phyloP scores from a whole-genome alignment of 352 stramenopile species.

The Phytophthora colocasiae region DNA sequence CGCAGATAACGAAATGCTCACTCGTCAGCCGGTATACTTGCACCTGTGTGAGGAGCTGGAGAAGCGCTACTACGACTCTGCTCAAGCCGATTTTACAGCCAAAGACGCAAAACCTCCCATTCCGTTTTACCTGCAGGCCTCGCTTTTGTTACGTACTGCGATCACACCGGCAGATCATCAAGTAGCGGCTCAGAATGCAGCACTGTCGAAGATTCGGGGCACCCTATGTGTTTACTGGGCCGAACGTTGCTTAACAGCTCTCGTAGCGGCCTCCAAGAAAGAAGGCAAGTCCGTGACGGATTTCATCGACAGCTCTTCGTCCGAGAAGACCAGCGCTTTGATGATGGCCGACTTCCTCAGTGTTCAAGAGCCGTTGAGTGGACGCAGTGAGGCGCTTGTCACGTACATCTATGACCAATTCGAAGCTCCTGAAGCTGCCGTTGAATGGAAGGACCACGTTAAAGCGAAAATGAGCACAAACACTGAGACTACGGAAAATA shows the following conservation, averaged over 20 bases:
- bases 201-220: conserved; percentile 50
- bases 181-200: conserved; percentile 44
- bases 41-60: conserved; percentile 67
- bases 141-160: conserved; percentile 62
- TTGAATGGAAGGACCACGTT: conserved; percentile 47
- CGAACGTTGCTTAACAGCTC: conserved; percentile 57
- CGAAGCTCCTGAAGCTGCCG: conserved; percentile 52
- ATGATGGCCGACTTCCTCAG: conserved; percentile 86
- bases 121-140: conserved; percentile 64
- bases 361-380: conserved; percentile 54
- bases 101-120: conserved; percentile 6
- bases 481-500: conserved; percentile 3
- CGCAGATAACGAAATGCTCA: conserved; percentile 22
- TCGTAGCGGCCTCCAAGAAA: conserved; percentile 52
- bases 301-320: conserved; percentile 34
- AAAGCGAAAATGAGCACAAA: conserved; percentile 28
- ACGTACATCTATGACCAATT: conserved; percentile 70
- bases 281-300: conserved; percentile 24
- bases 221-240: conserved; percentile 69
- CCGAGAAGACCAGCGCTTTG: conserved; percentile 65
- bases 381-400: conserved; percentile 47
- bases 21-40: conserved; percentile 66
- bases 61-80: conserved; percentile 44
- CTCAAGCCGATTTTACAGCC: not conserved
- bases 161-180: conserved; percentile 64